Percentiles rank a stretch among this genome's conserved stretches.
Evolutionary conservation across 2,329 filamentous ascomycete species (phyloP).

Genomic region (Huntiella moniliformis): DNA sequence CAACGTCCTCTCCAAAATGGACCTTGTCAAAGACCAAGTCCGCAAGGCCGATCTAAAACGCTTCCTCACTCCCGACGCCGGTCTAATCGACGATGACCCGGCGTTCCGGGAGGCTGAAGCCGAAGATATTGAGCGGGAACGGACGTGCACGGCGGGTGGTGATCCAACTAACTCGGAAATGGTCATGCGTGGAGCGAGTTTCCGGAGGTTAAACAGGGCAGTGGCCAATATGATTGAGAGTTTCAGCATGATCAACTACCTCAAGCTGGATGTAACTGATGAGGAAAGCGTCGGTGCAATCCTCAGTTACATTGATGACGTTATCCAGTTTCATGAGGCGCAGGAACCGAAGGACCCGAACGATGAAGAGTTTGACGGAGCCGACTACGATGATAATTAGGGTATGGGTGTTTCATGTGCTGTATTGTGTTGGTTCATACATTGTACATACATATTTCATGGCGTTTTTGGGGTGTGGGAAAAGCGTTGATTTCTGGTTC

Average conservation of each 20-base stretch:
- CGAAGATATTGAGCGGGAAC: slow-evolving; percentile 44
- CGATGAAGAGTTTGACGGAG: slow-evolving; percentile 31
- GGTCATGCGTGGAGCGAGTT: slow-evolving; percentile 64
- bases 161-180: slow-evolving; percentile 35
- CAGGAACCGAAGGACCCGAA: slow-evolving; percentile 75
- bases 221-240: slow-evolving; percentile 86
- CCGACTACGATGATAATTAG: slow-evolving; percentile 20
- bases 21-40: slow-evolving; percentile 78
- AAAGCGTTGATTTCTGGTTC: too few species aligned
- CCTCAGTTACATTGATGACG: slow-evolving; percentile 83
- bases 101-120: slow-evolving; percentile 22
- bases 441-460: too few species aligned
- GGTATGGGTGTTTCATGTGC: neutral
- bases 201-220: slow-evolving; percentile 66
- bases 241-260: slow-evolving; percentile 94
- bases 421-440: too few species aligned
- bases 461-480: too few species aligned
- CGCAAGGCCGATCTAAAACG: slow-evolving; percentile 74
- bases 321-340: slow-evolving; percentile 81
- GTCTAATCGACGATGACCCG: slow-evolving; percentile 64
- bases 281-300: slow-evolving; percentile 78
- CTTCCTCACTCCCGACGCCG: slow-evolving; percentile 73
- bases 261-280: slow-evolving; percentile 73
- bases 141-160: slow-evolving; percentile 25
- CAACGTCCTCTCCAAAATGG: slow-evolving; percentile 96